Base-by-base conservation (phyloP, 2,329 filamentous ascomycete species). In the Chaetomiaceae sp. region DNA sequence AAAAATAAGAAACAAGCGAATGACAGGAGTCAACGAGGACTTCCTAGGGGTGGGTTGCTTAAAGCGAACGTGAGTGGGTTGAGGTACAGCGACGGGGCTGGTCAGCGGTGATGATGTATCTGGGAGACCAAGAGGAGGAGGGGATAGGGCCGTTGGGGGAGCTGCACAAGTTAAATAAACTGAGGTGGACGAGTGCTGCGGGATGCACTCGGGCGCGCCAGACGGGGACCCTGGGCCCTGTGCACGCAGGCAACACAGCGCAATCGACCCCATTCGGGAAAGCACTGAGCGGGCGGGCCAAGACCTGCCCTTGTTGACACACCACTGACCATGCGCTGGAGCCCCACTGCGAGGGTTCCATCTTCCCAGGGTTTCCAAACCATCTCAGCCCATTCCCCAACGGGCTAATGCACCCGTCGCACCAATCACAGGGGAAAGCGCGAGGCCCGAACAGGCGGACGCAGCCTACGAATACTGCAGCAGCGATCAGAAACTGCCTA, bases 21-120 rank as follows among this genome's bases (percentile, higher is more conserved):
- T 81, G 80, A 83, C 79, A 81, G 79, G 80, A 83, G 79, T 74
- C 80, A 70, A 75, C 79, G 79, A 83, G 80, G 79, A 80, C 78
- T 83, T 83, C 79, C 79, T 79, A 65, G 62, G 63, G 64, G 64
- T 59, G 56, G 55, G 58, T 62, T 57, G 60, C 54, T 54, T 58
- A 58, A 59, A 55, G 55, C 54, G 56, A 58, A 54, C 37, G 63
- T 63, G 65, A 62, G 62, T 57, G 52, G 46, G 56, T 59, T 58
- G 55, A 53, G 53, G 61, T 61, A 62, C 62, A 66, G 68, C 65
- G 58, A 62, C 60, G 59, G 58, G 57, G 65, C 62, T 65, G 64
- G 37, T 44, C 46, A 52, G 62, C 60, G 54, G 54, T 63, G 63
- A 59, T 64, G 57, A 59, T 62, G 62, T 61, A 62, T 65, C 57